Evolutionary conservation across 768 basidiomycete genomes (phyloP).

Genomic region (Amanita molliuscula): DNA sequence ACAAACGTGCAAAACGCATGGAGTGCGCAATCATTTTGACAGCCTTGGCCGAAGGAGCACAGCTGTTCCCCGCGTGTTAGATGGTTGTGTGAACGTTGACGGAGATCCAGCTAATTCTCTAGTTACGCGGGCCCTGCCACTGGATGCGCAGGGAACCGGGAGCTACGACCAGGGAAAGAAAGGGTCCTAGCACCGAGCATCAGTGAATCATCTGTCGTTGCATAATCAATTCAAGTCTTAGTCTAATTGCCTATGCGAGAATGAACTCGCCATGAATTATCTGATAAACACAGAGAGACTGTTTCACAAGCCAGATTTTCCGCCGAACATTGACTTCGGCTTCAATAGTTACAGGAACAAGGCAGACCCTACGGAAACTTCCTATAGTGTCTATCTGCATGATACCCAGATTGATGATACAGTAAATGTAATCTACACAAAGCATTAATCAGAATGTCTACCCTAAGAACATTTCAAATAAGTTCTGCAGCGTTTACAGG

Average conservation of each 20-base stretch:
- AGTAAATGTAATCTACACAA: constrained; percentile 13
- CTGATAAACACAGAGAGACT: too few relatives aligned
- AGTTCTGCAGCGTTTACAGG: constrained; percentile 96
- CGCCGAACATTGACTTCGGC: background rate
- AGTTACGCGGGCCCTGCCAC: constrained; percentile 1
- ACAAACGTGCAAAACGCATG: constrained; percentile 3
- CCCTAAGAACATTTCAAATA: constrained; percentile 38
- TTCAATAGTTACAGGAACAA: background rate
- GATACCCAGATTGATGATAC: background rate
- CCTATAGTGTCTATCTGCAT: background rate
- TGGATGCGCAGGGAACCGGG: background rate
- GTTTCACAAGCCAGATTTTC: too few relatives aligned
- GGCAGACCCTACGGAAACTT: background rate
- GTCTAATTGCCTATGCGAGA: background rate
- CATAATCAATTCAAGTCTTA: background rate
- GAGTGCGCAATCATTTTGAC: background rate
- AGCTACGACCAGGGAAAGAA: background rate
- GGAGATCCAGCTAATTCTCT: background rate
- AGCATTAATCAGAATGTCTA: constrained; percentile 1
- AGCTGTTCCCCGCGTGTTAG: background rate
- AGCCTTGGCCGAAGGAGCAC: background rate
- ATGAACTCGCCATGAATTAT: too few relatives aligned
- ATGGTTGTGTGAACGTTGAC: background rate
- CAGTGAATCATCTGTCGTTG: background rate
- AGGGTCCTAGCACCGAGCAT: background rate